Conservation (phyloP, 2,329 filamentous ascomycete genomes). For the Penicillium olsonii region DNA sequence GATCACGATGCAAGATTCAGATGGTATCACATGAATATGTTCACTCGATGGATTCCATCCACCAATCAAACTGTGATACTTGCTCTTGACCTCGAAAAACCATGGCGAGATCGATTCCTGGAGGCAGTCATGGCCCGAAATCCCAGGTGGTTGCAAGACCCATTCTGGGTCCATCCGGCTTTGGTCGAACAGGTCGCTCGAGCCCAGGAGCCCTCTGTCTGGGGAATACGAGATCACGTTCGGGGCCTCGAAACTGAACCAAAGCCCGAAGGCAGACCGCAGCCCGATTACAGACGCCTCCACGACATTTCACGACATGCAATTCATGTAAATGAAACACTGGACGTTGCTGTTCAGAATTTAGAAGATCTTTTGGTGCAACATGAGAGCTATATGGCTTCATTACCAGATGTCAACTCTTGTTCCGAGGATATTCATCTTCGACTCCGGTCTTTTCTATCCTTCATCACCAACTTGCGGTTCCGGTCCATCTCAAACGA, state of each 20-base stretch:
- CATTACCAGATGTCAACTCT: neutral
- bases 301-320: constrained; percentile 35
- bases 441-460: constrained; percentile 25
- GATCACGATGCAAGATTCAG: neutral
- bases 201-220: constrained; percentile 30
- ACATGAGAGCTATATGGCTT: constrained; percentile 11
- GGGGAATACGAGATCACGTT: constrained; percentile 29
- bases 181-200: constrained; percentile 19
- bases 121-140: constrained; percentile 1
- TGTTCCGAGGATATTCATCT: constrained; percentile 18
- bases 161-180: constrained; percentile 20
- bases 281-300: constrained; percentile 25
- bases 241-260: constrained; percentile 25
- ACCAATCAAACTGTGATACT: constrained; percentile 21
- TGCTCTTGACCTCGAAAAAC: constrained; percentile 9
- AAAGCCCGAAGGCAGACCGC: constrained; percentile 7
- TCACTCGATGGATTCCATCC: constrained; percentile 14
- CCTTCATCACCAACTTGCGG: constrained; percentile 21
- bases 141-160: constrained; percentile 11
- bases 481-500: constrained; percentile 31
- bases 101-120: neutral
- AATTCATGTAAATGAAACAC: constrained; percentile 34
- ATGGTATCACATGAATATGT: constrained; percentile 7
- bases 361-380: constrained; percentile 24
- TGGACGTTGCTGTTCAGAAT: constrained; percentile 28